phyloP scores from a whole-genome alignment of 805 yeast species.

The Lachancea nothofagi region DNA sequence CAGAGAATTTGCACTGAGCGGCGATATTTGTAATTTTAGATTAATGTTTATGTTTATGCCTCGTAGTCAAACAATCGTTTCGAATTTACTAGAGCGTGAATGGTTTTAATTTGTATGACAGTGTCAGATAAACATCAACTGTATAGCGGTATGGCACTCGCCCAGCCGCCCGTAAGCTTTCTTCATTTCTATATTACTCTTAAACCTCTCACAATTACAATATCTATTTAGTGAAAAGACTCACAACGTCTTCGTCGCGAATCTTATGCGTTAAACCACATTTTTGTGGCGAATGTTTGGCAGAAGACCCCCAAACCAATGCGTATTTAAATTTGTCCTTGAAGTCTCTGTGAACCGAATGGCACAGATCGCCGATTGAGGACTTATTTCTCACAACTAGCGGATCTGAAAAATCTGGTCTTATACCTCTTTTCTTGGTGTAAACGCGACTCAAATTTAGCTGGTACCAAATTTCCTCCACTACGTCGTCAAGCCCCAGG shows the following conservation, averaged over 20 bases:
- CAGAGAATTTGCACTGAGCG: no score
- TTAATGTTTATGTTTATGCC: no score
- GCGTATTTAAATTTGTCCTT: conserved; percentile 91
- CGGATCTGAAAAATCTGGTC: conserved; percentile 82
- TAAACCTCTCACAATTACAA: no score
- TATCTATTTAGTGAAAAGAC: conserved; percentile 70
- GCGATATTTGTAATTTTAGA: no score
- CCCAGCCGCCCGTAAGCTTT: no score
- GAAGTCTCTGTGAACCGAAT: conserved; percentile 86
- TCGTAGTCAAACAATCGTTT: no score
- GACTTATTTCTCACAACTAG: conserved; percentile 81
- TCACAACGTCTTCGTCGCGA: conserved; percentile 91
- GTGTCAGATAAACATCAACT: no score
- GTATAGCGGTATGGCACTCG: no score
- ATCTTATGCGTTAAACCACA: conserved; percentile 83
- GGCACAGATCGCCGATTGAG: conserved; percentile 81
- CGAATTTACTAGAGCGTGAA: no score
- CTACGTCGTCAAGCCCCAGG: conserved; percentile 79
- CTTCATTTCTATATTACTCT: no score
- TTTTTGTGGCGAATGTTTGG: conserved; percentile 94
- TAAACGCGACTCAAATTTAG: conserved; percentile 72
- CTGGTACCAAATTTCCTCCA: conserved; percentile 91
- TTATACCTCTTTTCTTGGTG: conserved; percentile 81
- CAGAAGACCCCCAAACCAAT: conserved; percentile 91
- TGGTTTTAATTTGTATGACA: no score